Conservation (phyloP, 139 green algal genomes). For the Chlamydomonas incerta region DNA sequence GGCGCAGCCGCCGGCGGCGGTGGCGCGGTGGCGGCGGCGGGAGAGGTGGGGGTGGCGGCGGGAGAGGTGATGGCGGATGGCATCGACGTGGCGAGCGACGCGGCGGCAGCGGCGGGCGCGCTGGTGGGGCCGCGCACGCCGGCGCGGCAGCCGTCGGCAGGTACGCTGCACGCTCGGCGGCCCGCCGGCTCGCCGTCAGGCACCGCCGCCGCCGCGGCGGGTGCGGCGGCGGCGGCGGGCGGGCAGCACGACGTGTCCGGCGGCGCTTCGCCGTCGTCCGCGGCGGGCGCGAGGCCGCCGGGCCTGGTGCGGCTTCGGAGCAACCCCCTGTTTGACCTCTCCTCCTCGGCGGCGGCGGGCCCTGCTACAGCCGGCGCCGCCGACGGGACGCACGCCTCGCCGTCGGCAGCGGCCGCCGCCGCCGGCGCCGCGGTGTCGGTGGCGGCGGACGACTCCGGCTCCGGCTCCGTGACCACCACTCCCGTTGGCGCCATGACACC, state of each 20-base stretch:
- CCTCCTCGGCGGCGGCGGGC: neutral
- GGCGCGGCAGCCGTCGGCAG: neutral
- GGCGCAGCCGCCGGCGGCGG: too few relatives aligned
- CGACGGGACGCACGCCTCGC: too few relatives aligned
- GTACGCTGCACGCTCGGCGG: neutral
- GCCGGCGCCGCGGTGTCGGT: neutral
- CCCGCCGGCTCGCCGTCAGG: too few relatives aligned
- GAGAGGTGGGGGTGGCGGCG: too few relatives aligned
- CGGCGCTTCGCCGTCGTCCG: too few relatives aligned
- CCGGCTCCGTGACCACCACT: too few relatives aligned
- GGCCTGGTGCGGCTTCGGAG: conserved; percentile 2
- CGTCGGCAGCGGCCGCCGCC: too few relatives aligned
- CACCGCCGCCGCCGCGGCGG: neutral
- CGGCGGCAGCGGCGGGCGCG: neutral
- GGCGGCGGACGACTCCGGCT: too few relatives aligned
- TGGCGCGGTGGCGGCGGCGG: too few relatives aligned
- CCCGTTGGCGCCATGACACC: neutral
- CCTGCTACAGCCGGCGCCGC: neutral
- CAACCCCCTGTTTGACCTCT: conserved; percentile 20
- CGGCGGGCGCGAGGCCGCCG: neutral
- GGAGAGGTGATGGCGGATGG: too few relatives aligned
- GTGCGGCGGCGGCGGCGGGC: too few relatives aligned
- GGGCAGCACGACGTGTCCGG: too few relatives aligned
- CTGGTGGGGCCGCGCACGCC: neutral
- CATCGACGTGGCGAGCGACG: neutral